A percentile compares a stretch with the other conserved stretches of the same genome.
phyloP scores from a whole-genome alignment of 2,329 filamentous ascomycete species.

The Sporothrix globosa region DNA sequence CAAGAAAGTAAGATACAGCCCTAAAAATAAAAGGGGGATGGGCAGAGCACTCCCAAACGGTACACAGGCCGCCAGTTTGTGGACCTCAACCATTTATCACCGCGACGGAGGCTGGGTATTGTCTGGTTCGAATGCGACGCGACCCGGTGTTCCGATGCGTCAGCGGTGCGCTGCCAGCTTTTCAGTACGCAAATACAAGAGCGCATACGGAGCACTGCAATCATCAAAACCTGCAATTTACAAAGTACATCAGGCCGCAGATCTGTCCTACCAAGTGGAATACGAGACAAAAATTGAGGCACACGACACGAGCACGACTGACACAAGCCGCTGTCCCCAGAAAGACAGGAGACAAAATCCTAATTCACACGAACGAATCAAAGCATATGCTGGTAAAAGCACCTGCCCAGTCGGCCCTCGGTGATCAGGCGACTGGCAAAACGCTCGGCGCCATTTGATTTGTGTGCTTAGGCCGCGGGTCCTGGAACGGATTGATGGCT shows the following conservation, averaged over 20 bases:
- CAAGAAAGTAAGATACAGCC: not conserved
- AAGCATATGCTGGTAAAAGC: slow-evolving; percentile 8
- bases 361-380: not conserved
- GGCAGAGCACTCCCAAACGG: not conserved
- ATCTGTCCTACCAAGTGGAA: slow-evolving; percentile 7
- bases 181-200: not conserved
- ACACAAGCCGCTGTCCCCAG: not conserved
- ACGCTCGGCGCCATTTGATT: slow-evolving; percentile 18
- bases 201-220: not conserved
- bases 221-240: not conserved
- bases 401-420: slow-evolving; percentile 28
- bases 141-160: slow-evolving; percentile 15
- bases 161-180: not conserved
- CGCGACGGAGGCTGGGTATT: not conserved
- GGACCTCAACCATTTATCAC: not conserved
- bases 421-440: not conserved
- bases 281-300: slow-evolving; percentile 3
- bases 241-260: not conserved
- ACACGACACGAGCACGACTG: not conserved
- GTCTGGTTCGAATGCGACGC: not conserved
- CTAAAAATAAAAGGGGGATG: too few species aligned
- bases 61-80: not conserved
- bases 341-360: not conserved
- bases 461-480: not conserved
- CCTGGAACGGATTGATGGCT: not conserved